These are phyloP conservation scores for Trichocomaceae sp. DNA, from an alignment of 2,329 filamentous ascomycete genomes.

Conservation along the genomic window DNA sequence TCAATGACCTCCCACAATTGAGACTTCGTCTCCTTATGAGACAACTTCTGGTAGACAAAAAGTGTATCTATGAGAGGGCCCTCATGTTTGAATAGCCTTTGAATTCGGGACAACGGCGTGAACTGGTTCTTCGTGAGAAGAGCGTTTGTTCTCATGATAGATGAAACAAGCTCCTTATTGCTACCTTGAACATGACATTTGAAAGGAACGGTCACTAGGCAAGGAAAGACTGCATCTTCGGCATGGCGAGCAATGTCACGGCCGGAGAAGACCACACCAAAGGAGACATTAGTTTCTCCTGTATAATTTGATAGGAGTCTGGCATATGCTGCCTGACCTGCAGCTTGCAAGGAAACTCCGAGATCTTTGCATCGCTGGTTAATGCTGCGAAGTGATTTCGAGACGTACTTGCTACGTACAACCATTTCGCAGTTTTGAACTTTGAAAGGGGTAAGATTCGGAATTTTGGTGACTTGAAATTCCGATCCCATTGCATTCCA, in stretches of 20 bases:
- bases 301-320: conserved; percentile 67
- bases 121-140: conserved; percentile 64
- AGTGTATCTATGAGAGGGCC: conserved; percentile 73
- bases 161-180: conserved; percentile 52
- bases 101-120: conserved; percentile 63
- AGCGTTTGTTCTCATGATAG: conserved; percentile 61
- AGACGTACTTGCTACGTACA: conserved; percentile 34
- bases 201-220: conserved; percentile 73
- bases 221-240: conserved; percentile 62
- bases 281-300: conserved; percentile 66
- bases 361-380: conserved; percentile 50
- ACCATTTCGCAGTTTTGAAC: conserved; percentile 27
- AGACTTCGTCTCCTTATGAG: conserved; percentile 18
- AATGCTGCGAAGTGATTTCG: conserved; percentile 42
- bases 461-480: conserved; percentile 63
- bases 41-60: conserved; percentile 69
- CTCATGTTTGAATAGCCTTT: conserved; percentile 61
- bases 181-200: conserved; percentile 50
- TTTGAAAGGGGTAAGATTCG: conserved; percentile 61
- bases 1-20: conserved; percentile 54
- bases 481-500: conserved; percentile 55
- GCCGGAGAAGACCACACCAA: conserved; percentile 75
- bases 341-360: conserved; percentile 68
- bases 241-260: conserved; percentile 55
- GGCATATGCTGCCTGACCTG: conserved; percentile 72